A percentile compares a stretch with the other conserved stretches of the same genome.
Conservation (phyloP, 192 early-diverging fungal species). For the Coemansia sp. region DNA sequence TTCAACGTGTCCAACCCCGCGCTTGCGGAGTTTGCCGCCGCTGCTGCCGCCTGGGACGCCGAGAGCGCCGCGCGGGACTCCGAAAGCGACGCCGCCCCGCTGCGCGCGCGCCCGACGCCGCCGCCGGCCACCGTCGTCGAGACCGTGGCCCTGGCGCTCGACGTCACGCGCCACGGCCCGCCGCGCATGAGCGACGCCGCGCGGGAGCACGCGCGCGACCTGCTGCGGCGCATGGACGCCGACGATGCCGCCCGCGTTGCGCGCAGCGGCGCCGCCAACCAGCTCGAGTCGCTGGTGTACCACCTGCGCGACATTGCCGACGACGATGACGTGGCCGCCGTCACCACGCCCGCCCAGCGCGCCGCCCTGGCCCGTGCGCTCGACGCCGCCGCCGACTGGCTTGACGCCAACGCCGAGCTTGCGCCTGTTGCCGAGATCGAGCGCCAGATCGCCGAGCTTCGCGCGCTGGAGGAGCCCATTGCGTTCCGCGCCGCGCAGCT, state of each 20-base stretch:
- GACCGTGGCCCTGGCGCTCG: constrained; percentile 57
- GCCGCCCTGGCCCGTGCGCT: constrained; percentile 56
- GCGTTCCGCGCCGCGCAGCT: constrained; percentile 52
- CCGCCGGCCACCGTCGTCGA: constrained; percentile 30
- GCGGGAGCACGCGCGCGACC: constrained; percentile 42
- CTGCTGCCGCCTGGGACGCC: constrained; percentile 38
- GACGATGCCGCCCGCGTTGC: constrained; percentile 64
- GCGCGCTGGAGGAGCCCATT: constrained; percentile 47
- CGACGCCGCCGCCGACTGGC: constrained; percentile 71
- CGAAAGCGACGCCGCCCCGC: constrained; percentile 27
- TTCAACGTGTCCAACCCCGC: constrained; percentile 52
- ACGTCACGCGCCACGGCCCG: constrained; percentile 55
- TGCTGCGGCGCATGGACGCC: constrained; percentile 66
- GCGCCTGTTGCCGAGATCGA: constrained; percentile 53
- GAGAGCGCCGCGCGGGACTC: constrained; percentile 52
- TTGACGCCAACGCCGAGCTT: constrained; percentile 73
- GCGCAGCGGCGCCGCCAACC: constrained; percentile 81
- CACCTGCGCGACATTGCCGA: constrained; percentile 75
- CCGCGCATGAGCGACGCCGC: constrained; percentile 47
- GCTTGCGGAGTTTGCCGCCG: constrained; percentile 19
- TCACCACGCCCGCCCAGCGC: constrained; percentile 72
- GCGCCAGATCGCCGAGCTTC: constrained; percentile 35
- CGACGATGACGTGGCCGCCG: constrained; percentile 64
- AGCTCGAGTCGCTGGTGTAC: constrained; percentile 88
- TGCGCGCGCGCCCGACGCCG: constrained; percentile 22